Evolutionary conservation across 495 filamentous ascomycete species (phyloP).

Genomic region (Mytilinidion resinicola): DNA sequence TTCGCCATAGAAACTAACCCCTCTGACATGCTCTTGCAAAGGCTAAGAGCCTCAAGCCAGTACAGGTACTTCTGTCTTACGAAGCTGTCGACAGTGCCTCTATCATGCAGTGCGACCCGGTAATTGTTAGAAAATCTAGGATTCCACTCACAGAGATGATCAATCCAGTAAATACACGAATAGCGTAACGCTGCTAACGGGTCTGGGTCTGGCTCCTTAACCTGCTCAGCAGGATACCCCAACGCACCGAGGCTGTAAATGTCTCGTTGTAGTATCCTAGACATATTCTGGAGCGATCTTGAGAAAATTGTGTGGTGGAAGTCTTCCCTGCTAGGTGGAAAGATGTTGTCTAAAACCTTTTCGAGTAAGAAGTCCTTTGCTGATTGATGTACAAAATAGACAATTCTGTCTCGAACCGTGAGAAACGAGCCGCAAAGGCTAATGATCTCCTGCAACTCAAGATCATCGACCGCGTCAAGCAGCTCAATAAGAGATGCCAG

Average conservation of each 20-base stretch:
- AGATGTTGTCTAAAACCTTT: constrained; percentile 6
- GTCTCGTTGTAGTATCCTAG: constrained; percentile 24
- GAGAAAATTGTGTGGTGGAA: constrained; percentile 22
- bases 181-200: not conserved
- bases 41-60: too few species aligned
- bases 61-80: constrained; percentile 38
- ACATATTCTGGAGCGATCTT: constrained; percentile 27
- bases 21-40: constrained; percentile 13
- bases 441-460: constrained; percentile 2
- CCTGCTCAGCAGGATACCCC: not conserved
- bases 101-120: constrained; percentile 13
- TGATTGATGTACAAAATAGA: too few species aligned
- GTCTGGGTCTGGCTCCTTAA: not conserved
- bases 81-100: constrained; percentile 30
- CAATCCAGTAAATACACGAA: not conserved
- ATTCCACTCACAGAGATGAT: not conserved
- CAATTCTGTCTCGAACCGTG: not conserved
- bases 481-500: not conserved
- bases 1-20: too few species aligned
- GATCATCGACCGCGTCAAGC: constrained; percentile 6
- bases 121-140: constrained; percentile 18
- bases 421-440: constrained; percentile 11
- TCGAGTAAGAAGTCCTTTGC: constrained; percentile 1
- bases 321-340: constrained; percentile 8
- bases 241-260: constrained; percentile 21